Conservation (phyloP, 1,139 yeast genomes). For the Pichia sp. region DNA sequence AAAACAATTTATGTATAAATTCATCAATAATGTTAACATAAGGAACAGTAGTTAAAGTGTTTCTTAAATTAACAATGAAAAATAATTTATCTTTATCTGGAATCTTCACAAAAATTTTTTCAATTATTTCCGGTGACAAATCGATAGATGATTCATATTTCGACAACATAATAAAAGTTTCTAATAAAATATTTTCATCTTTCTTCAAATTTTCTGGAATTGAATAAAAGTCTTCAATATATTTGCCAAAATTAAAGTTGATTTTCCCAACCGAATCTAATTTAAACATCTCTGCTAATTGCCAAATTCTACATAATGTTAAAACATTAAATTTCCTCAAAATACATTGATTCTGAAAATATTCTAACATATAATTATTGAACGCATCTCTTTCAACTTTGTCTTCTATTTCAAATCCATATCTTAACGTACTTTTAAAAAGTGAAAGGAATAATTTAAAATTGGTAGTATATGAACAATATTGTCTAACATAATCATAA, state of each 20-base stretch:
- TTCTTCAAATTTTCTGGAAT: background rate
- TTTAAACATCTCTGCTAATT: constrained; percentile 1
- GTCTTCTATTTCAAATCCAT: background rate
- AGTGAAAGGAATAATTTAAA: constrained; percentile 2
- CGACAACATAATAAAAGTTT: background rate
- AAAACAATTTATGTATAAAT: background rate
- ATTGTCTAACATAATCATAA: background rate
- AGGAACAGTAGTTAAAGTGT: constrained; percentile 1
- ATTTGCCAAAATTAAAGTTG: constrained; percentile 1
- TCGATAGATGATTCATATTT: constrained; percentile 8
- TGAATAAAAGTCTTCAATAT: constrained; percentile 1
- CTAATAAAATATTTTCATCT: background rate
- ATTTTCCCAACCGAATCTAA: constrained; percentile 4
- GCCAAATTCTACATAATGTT: constrained; percentile 4
- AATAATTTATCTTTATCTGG: constrained; percentile 1
- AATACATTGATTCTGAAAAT: constrained; percentile 1
- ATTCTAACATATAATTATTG: background rate
- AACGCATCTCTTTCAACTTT: background rate
- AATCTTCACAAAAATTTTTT: background rate
- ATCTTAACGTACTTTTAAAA: background rate
- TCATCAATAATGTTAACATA: constrained; percentile 2
- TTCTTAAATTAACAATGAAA: constrained; percentile 2
- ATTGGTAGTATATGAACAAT: background rate
- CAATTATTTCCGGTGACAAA: background rate
- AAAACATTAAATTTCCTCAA: background rate